Evolutionary conservation across 1,284 basidiomycete genomes (phyloP).

Genomic region (Trametes polyzona): DNA sequence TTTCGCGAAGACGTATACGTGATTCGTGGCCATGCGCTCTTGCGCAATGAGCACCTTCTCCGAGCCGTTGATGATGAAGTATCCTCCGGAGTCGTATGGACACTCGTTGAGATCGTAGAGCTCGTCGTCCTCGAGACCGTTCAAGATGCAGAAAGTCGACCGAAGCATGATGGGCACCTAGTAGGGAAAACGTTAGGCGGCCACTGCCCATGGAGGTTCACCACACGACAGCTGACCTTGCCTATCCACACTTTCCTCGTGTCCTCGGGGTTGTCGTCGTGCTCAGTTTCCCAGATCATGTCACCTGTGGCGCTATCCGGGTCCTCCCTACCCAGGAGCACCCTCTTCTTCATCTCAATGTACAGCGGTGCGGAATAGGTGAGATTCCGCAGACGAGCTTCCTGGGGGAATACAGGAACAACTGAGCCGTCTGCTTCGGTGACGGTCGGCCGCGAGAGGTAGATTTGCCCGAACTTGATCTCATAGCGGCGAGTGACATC

Average conservation of each 20-base stretch:
- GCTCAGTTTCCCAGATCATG: conserved; percentile 80
- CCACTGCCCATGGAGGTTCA: background rate
- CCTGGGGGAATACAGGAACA: conserved; percentile 95
- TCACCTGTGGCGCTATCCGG: conserved; percentile 84
- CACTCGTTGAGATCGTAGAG: conserved; percentile 95
- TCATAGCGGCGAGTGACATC: conserved; percentile 91
- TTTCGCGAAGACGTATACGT: conserved; percentile 99
- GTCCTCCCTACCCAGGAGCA: conserved; percentile 81
- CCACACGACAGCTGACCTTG: conserved; percentile 64
- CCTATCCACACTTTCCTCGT: conserved; percentile 94
- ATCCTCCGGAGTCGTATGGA: conserved; percentile 97
- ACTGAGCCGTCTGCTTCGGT: conserved; percentile 97
- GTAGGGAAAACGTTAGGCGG: conserved; percentile 7
- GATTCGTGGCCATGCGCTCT: conserved; percentile 99
- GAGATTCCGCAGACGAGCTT: conserved; percentile 92
- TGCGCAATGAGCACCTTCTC: conserved; percentile 99
- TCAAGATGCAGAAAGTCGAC: conserved; percentile 93
- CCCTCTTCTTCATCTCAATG: conserved; percentile 93
- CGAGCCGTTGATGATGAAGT: conserved; percentile 99
- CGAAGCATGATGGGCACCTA: conserved; percentile 98
- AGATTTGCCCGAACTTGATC: conserved; percentile 98
- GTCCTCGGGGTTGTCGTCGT: conserved; percentile 65
- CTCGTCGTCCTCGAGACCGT: conserved; percentile 78
- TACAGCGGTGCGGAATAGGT: conserved; percentile 97
- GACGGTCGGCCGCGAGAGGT: conserved; percentile 91